These are phyloP conservation scores for Seminavis robusta DNA, from an alignment of 108 stramenopile genomes.

Conservation along the genomic window DNA sequence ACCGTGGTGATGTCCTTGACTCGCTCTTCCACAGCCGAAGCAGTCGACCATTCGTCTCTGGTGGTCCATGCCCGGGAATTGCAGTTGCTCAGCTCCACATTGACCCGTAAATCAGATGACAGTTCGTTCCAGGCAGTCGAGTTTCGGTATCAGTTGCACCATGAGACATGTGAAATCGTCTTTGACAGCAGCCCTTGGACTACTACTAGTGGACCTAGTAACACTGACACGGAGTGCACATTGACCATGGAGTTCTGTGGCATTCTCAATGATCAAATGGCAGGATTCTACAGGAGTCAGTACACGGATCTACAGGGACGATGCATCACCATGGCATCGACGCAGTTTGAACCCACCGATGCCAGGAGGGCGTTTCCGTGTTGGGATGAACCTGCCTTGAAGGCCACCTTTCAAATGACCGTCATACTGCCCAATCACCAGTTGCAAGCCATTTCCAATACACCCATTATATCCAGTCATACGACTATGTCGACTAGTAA, in stretches of 20 bases:
- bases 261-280: conserved; percentile 31
- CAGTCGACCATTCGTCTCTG: no score
- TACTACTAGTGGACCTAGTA: not conserved
- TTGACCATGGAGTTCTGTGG: conserved; percentile 19
- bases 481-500: not conserved
- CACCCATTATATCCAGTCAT: conserved; percentile 1
- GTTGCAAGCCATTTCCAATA: conserved; percentile 25
- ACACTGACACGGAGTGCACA: not conserved
- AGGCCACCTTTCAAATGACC: conserved; percentile 29
- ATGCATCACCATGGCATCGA: conserved; percentile 25
- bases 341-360: conserved; percentile 37
- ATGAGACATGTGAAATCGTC: conserved; percentile 6
- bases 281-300: conserved; percentile 24
- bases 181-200: not conserved
- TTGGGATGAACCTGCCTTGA: conserved; percentile 33
- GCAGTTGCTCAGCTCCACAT: not conserved
- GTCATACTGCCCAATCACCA: conserved; percentile 12
- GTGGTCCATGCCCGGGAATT: conserved; percentile 4
- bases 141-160: conserved; percentile 11
- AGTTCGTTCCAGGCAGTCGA: not conserved
- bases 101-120: not conserved
- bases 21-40: no score
- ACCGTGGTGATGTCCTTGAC: no score
- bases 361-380: conserved; percentile 38
- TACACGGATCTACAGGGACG: conserved; percentile 16